Percentiles rank a stretch among this genome's conserved stretches.
Evolutionary conservation across 192 early-diverging fungal genomes (phyloP).

Genomic region (Kappamyces sp.): DNA sequence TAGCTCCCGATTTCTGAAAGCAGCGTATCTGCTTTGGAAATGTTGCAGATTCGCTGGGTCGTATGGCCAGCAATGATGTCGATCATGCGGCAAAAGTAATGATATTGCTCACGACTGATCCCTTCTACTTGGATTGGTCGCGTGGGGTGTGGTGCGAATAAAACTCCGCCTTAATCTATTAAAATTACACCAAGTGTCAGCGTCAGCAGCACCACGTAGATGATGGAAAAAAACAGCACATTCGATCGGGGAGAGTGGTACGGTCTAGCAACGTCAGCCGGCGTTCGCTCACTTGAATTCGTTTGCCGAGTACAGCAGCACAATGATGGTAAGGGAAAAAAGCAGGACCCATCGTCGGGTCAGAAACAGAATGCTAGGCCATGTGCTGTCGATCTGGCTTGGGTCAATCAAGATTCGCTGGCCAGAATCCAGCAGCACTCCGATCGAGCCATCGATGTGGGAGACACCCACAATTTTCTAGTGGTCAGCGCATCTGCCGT

Average conservation of each 20-base stretch:
- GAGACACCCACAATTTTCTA: slow-evolving; percentile 1
- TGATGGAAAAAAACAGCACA: slow-evolving; percentile 6
- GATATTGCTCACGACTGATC: neutral
- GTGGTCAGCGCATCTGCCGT: too few relatives aligned
- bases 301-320: slow-evolving; percentile 8
- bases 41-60: neutral
- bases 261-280: slow-evolving; percentile 1
- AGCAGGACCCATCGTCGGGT: slow-evolving; percentile 10
- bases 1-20: neutral
- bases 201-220: slow-evolving; percentile 11
- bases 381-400: neutral
- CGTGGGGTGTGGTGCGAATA: neutral
- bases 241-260: slow-evolving; percentile 1
- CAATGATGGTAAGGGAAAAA: neutral
- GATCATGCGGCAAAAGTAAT: neutral
- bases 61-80: neutral
- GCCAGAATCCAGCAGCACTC: neutral
- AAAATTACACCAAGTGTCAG: neutral
- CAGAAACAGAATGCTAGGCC: neutral
- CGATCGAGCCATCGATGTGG: neutral
- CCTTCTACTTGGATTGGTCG: neutral
- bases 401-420: neutral
- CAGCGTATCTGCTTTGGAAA: neutral
- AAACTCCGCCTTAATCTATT: neutral
- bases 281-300: slow-evolving; percentile 7